A percentile compares a stretch with the other conserved stretches of the same genome.
Conservation (phyloP, 768 basidiomycete genomes). For the Lactifluus pinguis region DNA sequence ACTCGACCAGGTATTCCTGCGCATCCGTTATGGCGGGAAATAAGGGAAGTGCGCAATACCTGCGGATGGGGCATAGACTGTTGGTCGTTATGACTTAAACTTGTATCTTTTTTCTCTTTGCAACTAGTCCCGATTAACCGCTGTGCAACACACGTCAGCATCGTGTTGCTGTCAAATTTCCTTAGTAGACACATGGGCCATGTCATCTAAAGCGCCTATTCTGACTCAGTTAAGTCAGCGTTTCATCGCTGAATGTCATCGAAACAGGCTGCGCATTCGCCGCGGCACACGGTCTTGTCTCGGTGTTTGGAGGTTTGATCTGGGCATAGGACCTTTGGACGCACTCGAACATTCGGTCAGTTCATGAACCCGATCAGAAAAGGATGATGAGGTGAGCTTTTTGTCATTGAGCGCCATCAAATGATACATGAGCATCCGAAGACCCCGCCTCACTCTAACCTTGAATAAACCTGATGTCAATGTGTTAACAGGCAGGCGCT, state of each 20-base stretch:
- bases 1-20: slow-evolving; percentile 13
- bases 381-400: neutral
- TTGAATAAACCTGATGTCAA: neutral
- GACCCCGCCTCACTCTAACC: neutral
- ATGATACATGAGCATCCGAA: slow-evolving; percentile 6
- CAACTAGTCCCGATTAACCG: neutral
- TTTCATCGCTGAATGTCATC: slow-evolving; percentile 1
- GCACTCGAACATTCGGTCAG: neutral
- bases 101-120: neutral
- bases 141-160: slow-evolving; percentile 1
- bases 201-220: neutral
- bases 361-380: neutral
- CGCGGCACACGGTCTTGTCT: neutral
- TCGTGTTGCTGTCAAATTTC: neutral
- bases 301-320: neutral
- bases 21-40: slow-evolving; percentile 5
- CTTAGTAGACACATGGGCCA: neutral
- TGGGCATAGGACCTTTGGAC: neutral
- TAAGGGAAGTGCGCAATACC: neutral
- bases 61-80: neutral
- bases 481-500: neutral
- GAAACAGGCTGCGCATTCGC: neutral
- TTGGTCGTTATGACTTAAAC: neutral
- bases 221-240: neutral
- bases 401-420: slow-evolving; percentile 11